Conservation (phyloP, 352 stramenopile species). For the Globisporangium iwayamae region DNA sequence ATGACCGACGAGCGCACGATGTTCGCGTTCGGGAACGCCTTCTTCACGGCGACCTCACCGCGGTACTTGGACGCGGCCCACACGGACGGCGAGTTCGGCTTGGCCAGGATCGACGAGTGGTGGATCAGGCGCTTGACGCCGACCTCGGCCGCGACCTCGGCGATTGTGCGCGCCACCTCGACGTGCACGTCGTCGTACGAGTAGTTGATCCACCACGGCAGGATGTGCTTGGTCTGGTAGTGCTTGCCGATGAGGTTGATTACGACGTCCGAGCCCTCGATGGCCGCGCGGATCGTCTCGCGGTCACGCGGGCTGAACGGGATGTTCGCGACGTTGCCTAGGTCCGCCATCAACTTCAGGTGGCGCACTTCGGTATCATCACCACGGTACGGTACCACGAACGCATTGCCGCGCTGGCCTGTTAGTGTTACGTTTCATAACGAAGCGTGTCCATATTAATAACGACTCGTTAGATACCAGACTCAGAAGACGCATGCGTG, state of each 20-base stretch:
- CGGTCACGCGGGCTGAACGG: slow-evolving; percentile 88
- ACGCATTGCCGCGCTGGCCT: slow-evolving; percentile 75
- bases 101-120: slow-evolving; percentile 76
- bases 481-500: background rate
- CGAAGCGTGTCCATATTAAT: background rate
- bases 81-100: slow-evolving; percentile 78
- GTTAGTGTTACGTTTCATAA: background rate
- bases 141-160: slow-evolving; percentile 76
- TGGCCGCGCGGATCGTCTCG: slow-evolving; percentile 90
- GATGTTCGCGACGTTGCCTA: slow-evolving; percentile 86
- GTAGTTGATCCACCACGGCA: slow-evolving; percentile 94
- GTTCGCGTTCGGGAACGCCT: slow-evolving; percentile 93
- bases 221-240: slow-evolving; percentile 95
- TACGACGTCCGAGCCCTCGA: slow-evolving; percentile 93
- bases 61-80: slow-evolving; percentile 87
- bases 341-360: slow-evolving; percentile 92
- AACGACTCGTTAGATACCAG: background rate
- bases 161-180: slow-evolving; percentile 82
- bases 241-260: slow-evolving; percentile 98
- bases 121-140: slow-evolving; percentile 77
- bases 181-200: slow-evolving; percentile 96
- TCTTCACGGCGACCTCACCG: slow-evolving; percentile 81
- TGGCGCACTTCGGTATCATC: slow-evolving; percentile 93
- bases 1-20: slow-evolving; percentile 95
- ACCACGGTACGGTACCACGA: slow-evolving; percentile 89